phyloP scores from a whole-genome alignment of 23 red algal genomes.

The Cyanidiococcus yangmingshanensis region DNA sequence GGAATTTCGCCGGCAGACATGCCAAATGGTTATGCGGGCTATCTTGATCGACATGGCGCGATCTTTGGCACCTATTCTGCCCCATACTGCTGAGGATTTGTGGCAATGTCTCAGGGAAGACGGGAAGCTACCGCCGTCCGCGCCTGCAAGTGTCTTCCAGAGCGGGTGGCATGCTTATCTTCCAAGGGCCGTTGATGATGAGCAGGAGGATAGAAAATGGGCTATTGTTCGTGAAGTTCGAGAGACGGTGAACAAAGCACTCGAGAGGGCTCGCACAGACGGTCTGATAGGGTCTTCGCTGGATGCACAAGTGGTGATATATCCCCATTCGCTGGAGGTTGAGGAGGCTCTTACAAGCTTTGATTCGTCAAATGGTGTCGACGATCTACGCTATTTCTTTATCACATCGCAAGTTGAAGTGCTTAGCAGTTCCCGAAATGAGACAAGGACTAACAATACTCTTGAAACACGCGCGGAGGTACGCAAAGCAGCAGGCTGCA shows the following conservation, averaged over 20 bases:
- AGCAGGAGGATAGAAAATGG: constrained; percentile 33
- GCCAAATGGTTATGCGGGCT: constrained; percentile 58
- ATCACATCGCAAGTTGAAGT: constrained; percentile 70
- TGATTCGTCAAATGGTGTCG: constrained; percentile 40
- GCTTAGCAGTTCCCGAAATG: constrained; percentile 12
- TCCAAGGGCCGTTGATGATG: not conserved
- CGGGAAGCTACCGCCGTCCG: not conserved
- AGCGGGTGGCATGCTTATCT: constrained; percentile 46
- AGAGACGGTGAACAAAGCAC: constrained; percentile 69
- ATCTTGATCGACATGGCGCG: constrained; percentile 49
- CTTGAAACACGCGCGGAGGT: constrained; percentile 20
- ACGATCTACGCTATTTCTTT: constrained; percentile 58
- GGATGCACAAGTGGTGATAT: constrained; percentile 49
- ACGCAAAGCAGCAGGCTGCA: constrained; percentile 28
- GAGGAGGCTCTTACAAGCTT: constrained; percentile 18
- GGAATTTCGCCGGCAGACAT: constrained; percentile 53
- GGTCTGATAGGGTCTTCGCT: constrained; percentile 69
- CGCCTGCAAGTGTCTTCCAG: constrained; percentile 42
- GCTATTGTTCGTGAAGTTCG: constrained; percentile 40
- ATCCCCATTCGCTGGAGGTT: constrained; percentile 17
- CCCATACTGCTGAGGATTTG: constrained; percentile 88
- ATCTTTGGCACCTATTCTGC: constrained; percentile 68
- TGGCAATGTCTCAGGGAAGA: constrained; percentile 71
- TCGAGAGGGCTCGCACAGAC: constrained; percentile 56
- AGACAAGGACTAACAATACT: constrained; percentile 22